A percentile compares a stretch with the other conserved stretches of the same genome.
phyloP scores from a whole-genome alignment of 495 filamentous ascomycete genomes.

The Pseudoneurospora amorphoporcata region DNA sequence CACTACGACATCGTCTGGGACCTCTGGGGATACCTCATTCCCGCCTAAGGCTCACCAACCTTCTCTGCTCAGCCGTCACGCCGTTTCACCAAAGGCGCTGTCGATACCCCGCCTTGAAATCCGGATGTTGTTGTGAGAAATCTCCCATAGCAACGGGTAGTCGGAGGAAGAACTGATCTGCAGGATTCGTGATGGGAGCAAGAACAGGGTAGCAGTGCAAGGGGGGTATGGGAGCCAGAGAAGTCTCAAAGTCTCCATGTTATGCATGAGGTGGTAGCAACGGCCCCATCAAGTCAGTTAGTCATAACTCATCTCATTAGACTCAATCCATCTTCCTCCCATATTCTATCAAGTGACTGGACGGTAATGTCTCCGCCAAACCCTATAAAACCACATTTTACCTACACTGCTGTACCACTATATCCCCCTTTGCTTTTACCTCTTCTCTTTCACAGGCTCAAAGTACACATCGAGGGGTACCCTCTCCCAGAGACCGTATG shows the following conservation, averaged over 20 bases:
- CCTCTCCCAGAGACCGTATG: slow-evolving; percentile 30
- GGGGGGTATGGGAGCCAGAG: neutral
- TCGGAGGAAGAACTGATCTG: neutral
- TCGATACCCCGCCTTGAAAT: neutral
- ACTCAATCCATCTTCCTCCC: neutral
- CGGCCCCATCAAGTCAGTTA: neutral
- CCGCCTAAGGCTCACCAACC: neutral
- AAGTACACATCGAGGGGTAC: slow-evolving; percentile 20
- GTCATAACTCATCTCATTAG: neutral
- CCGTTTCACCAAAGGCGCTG: neutral
- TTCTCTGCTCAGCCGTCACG: neutral
- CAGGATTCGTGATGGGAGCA: neutral
- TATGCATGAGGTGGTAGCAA: neutral
- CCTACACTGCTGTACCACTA: too few species aligned
- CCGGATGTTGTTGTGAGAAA: neutral
- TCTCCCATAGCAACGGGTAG: neutral
- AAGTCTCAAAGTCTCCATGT: neutral
- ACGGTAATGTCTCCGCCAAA: neutral
- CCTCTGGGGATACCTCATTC: neutral
- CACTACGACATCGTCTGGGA: neutral
- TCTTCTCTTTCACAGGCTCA: slow-evolving; percentile 10
- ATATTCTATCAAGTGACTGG: neutral
- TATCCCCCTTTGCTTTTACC: neutral
- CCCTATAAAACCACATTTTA: neutral
- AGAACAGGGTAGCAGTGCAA: neutral